phyloP scores from a whole-genome alignment of 2,329 filamentous ascomycete genomes.

The Monosporascus sp. region DNA sequence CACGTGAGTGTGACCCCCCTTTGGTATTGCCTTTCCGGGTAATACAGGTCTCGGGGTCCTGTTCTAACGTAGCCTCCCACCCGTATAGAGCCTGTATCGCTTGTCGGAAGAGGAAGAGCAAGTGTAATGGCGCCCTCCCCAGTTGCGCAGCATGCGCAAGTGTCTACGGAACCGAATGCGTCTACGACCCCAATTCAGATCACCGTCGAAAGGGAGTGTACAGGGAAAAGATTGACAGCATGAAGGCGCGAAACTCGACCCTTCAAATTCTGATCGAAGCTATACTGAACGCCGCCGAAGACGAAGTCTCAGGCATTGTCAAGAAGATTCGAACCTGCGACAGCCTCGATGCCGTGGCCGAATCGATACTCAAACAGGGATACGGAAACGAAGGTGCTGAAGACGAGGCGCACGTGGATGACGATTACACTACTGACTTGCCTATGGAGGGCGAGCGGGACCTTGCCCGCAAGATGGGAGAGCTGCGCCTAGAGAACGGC shows the following conservation, averaged over 20 bases:
- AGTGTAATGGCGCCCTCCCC: constrained; percentile 87
- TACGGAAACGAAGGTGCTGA: constrained; percentile 25
- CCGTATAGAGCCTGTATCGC: constrained; percentile 61
- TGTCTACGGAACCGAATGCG: constrained; percentile 83
- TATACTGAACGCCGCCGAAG: constrained; percentile 84
- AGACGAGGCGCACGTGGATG: constrained; percentile 36
- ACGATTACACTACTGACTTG: constrained; percentile 35
- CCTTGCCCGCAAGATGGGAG: constrained; percentile 87
- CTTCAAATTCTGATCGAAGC: constrained; percentile 90
- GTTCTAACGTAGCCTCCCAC: neutral
- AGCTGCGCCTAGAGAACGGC: constrained; percentile 80
- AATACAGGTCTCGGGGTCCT: neutral
- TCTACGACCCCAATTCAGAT: constrained; percentile 95
- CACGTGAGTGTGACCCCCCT: constrained; percentile 37
- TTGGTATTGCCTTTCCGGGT: neutral
- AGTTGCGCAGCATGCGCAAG: constrained; percentile 94
- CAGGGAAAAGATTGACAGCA: constrained; percentile 82
- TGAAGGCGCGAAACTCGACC: constrained; percentile 82
- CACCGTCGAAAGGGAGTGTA: constrained; percentile 96
- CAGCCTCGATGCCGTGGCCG: constrained; percentile 50
- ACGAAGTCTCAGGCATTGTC: constrained; percentile 78
- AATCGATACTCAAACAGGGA: constrained; percentile 45
- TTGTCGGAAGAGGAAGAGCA: constrained; percentile 72
- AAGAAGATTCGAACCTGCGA: constrained; percentile 83
- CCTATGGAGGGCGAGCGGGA: constrained; percentile 63